Conservation (phyloP, 495 filamentous ascomycete species). For the Penicillium nucicola region DNA sequence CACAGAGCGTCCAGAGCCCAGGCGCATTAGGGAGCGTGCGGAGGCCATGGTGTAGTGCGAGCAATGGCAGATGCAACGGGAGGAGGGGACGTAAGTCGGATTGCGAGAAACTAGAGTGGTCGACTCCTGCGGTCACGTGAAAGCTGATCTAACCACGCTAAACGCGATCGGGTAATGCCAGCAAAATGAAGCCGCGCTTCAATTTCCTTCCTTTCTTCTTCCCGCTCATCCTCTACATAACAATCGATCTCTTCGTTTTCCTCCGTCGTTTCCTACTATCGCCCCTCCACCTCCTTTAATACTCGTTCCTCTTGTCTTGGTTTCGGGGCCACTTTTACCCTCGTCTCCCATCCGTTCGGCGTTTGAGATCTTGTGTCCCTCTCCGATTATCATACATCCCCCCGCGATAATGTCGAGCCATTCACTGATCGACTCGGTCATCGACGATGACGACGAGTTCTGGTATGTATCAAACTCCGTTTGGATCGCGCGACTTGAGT, state of each 20-base stretch:
- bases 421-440: constrained; percentile 87
- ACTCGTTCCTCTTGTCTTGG: constrained; percentile 8
- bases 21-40: constrained; percentile 63
- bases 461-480: constrained; percentile 56
- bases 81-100: constrained; percentile 26
- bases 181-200: constrained; percentile 40
- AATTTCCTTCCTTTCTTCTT: constrained; percentile 35
- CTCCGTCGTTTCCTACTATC: constrained; percentile 11
- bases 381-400: constrained; percentile 20
- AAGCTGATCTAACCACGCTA: constrained; percentile 26
- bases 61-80: constrained; percentile 27
- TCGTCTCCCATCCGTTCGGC: constrained; percentile 23
- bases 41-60: constrained; percentile 39
- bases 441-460: constrained; percentile 94
- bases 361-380: constrained; percentile 25
- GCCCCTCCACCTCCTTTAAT: constrained; percentile 11
- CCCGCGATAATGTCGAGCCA: constrained; percentile 53
- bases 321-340: constrained; percentile 15
- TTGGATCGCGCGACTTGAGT: background rate
- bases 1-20: constrained; percentile 60
- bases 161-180: constrained; percentile 33
- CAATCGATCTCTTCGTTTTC: constrained; percentile 14
- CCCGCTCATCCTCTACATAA: constrained; percentile 20
- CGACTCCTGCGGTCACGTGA: constrained; percentile 28
- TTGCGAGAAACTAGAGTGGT: constrained; percentile 32